Conservation (phyloP, 2,329 filamentous ascomycete genomes). For the Volutella citrinella region DNA sequence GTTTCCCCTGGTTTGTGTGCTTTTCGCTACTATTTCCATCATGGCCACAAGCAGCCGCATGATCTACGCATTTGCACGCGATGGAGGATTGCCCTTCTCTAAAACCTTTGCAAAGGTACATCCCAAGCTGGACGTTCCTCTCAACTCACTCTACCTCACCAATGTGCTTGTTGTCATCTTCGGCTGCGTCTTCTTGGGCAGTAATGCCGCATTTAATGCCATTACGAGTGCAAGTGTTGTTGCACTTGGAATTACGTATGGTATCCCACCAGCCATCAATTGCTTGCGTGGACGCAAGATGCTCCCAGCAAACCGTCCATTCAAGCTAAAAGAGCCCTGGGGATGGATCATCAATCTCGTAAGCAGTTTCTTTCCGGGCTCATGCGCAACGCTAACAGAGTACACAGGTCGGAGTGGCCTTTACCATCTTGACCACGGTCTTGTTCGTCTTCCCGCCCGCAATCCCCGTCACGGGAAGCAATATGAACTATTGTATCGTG, state of each 20-base stretch:
- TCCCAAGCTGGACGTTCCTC: slow-evolving; percentile 57
- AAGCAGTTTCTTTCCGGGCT: no score
- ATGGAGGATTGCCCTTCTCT: slow-evolving; percentile 66
- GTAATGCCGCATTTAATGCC: slow-evolving; percentile 65
- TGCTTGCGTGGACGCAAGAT: slow-evolving; percentile 62
- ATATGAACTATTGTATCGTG: slow-evolving; percentile 62
- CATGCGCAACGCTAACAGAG: no score
- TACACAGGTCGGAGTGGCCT: slow-evolving; percentile 59
- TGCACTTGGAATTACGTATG: slow-evolving; percentile 70
- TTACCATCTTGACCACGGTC: slow-evolving; percentile 68
- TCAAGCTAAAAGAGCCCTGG: slow-evolving; percentile 33
- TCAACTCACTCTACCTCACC: slow-evolving; percentile 65
- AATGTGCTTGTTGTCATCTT: slow-evolving; percentile 63
- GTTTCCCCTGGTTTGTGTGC: slow-evolving; percentile 62
- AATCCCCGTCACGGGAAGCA: slow-evolving; percentile 59
- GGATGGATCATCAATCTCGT: slow-evolving; percentile 37
- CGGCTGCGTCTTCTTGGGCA: slow-evolving; percentile 68
- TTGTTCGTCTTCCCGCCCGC: slow-evolving; percentile 73
- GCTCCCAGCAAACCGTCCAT: slow-evolving; percentile 50
- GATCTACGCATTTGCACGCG: slow-evolving; percentile 63
- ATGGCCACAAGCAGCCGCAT: slow-evolving; percentile 66
- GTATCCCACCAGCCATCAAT: slow-evolving; percentile 70
- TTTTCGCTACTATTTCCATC: slow-evolving; percentile 62
- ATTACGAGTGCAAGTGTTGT: slow-evolving; percentile 73
- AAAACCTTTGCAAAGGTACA: slow-evolving; percentile 60